Conservation (phyloP, 768 basidiomycete species). For the Asterophora parasitica region DNA sequence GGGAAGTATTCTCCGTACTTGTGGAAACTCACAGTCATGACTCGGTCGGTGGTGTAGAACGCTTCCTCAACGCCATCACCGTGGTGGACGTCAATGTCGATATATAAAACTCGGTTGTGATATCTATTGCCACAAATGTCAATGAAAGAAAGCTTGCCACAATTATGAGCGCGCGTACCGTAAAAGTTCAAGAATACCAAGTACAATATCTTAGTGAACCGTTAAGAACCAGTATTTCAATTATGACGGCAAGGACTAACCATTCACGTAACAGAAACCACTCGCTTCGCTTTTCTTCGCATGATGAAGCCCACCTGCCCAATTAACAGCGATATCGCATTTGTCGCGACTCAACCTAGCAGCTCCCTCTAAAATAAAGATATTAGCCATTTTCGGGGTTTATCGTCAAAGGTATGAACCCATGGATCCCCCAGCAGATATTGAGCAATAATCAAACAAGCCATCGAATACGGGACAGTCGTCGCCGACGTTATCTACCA, state of each 20-base stretch:
- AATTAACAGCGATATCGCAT: constrained; percentile 98
- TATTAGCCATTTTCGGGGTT: constrained; percentile 1
- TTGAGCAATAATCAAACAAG: constrained; percentile 97
- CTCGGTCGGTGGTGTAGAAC: constrained; percentile 97
- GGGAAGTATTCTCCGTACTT: constrained; percentile 99
- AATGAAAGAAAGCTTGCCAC: not conserved
- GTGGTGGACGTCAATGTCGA: constrained; percentile 98
- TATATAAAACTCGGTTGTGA: constrained; percentile 91
- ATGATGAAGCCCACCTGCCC: constrained; percentile 98
- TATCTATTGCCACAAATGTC: constrained; percentile 48
- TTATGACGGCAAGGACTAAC: constrained; percentile 34
- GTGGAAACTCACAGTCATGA: constrained; percentile 98
- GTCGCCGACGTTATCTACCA: constrained; percentile 93
- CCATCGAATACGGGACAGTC: constrained; percentile 99
- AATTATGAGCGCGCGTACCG: constrained; percentile 40
- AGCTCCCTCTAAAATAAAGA: constrained; percentile 76
- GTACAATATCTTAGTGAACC: constrained; percentile 76
- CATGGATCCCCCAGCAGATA: constrained; percentile 99
- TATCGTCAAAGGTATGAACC: constrained; percentile 46
- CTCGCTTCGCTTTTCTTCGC: constrained; percentile 99
- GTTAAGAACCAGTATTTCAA: constrained; percentile 4
- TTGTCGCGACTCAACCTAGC: constrained; percentile 93
- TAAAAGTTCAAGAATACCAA: constrained; percentile 92
- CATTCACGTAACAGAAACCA: constrained; percentile 99
- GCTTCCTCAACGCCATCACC: constrained; percentile 99